Evolutionary conservation across 306 rosid genomes (phyloP).

Genomic region (Cucurbita argyrosperma): DNA sequence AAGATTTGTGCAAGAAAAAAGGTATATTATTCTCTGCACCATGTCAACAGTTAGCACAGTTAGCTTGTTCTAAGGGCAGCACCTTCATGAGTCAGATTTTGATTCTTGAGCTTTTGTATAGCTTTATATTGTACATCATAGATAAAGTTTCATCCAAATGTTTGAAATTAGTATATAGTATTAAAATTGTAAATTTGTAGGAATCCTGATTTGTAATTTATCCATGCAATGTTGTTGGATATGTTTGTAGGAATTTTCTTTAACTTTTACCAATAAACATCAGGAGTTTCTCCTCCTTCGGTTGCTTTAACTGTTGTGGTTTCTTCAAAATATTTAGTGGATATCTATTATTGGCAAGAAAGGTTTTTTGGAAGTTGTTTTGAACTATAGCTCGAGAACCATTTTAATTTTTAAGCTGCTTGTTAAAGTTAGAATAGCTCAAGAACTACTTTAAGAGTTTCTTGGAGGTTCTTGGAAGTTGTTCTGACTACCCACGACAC

Average conservation of each 20-base stretch:
- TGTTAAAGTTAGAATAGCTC: too few relatives aligned
- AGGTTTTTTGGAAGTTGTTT: too few relatives aligned
- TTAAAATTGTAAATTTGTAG: constrained; percentile 18
- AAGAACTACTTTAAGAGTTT: too few relatives aligned
- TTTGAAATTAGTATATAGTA: not conserved
- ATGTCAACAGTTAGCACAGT: constrained; percentile 1
- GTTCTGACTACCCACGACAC: too few relatives aligned
- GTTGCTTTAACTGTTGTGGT: not conserved
- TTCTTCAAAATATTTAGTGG: too few relatives aligned
- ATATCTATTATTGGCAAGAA: too few relatives aligned
- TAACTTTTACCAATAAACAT: constrained; percentile 8
- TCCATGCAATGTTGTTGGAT: constrained; percentile 12
- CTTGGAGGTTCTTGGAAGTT: too few relatives aligned
- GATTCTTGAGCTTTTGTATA: constrained; percentile 21
- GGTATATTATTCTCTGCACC: constrained; percentile 10
- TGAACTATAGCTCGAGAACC: too few relatives aligned
- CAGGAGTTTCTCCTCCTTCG: not conserved
- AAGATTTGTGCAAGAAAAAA: not conserved
- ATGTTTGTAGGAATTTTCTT: not conserved
- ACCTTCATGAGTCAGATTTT: constrained; percentile 3
- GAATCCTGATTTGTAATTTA: constrained; percentile 9
- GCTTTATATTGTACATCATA: constrained; percentile 8
- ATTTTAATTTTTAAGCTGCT: too few relatives aligned
- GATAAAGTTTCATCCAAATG: not conserved
- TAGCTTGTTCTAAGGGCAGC: constrained; percentile 10